Conservation (phyloP, 2,329 filamentous ascomycete genomes). For the Fusarium heterosporum region DNA sequence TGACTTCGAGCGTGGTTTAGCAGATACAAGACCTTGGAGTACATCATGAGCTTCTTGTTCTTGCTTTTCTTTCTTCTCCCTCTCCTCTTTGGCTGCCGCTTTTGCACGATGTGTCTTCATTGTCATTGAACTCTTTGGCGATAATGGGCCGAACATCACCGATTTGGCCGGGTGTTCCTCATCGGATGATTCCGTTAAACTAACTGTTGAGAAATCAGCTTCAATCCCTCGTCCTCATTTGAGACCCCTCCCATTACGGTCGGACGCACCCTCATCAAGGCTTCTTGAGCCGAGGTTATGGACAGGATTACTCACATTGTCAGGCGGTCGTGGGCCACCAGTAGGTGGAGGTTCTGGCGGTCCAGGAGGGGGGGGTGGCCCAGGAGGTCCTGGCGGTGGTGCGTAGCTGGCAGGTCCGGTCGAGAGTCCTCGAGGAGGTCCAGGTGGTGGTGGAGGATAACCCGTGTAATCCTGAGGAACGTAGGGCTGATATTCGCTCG, state of each 20-base stretch:
- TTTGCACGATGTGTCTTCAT: constrained; percentile 56
- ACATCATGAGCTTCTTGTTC: constrained; percentile 36
- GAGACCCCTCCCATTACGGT: constrained; percentile 45
- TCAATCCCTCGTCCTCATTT: constrained; percentile 1
- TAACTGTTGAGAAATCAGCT: constrained; percentile 48
- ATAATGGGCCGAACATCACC: constrained; percentile 62
- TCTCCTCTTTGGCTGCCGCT: constrained; percentile 43
- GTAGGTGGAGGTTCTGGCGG: constrained; percentile 51
- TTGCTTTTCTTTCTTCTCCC: constrained; percentile 28
- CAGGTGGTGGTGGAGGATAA: constrained; percentile 56
- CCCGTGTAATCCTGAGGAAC: constrained; percentile 57
- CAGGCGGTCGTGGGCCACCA: constrained; percentile 52
- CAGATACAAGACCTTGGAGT: constrained; percentile 35
- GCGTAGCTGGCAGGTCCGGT: constrained; percentile 13
- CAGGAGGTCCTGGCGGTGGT: constrained; percentile 46
- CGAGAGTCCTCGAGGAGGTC: constrained; percentile 42
- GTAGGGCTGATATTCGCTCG: constrained; percentile 55
- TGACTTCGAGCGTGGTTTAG: constrained; percentile 22
- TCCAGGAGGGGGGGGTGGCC: constrained; percentile 45
- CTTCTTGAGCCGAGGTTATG: constrained; percentile 45
- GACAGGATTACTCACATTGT: constrained; percentile 59
- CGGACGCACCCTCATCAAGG: constrained; percentile 55
- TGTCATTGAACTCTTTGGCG: constrained; percentile 61
- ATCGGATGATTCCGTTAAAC: constrained; percentile 39
- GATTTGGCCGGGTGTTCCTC: constrained; percentile 51